These are phyloP conservation scores for Termitomyces sp. DNA, from an alignment of 768 basidiomycete genomes.

Conservation along the genomic window DNA sequence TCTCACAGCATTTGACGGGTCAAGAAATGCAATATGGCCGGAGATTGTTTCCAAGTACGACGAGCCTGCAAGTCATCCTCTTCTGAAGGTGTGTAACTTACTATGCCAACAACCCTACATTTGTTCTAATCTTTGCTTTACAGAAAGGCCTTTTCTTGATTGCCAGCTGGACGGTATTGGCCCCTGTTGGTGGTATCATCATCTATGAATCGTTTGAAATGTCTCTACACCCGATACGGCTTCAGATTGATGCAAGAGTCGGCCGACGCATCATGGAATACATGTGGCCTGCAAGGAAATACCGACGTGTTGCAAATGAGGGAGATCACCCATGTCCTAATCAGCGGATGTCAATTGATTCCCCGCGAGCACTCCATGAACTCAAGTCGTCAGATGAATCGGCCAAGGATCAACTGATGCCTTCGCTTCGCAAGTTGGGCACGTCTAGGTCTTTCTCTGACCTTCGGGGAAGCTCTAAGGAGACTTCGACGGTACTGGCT, in stretches of 20 bases:
- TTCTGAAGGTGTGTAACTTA: slow-evolving; percentile 52
- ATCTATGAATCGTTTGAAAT: slow-evolving; percentile 83
- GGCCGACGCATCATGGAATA: slow-evolving; percentile 85
- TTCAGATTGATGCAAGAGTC: slow-evolving; percentile 81
- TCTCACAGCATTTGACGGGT: slow-evolving; percentile 82
- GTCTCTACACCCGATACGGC: slow-evolving; percentile 77
- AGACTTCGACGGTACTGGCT: slow-evolving; percentile 17
- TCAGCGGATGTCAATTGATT: slow-evolving; percentile 45
- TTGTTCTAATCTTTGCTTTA: neutral
- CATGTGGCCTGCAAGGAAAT: slow-evolving; percentile 67
- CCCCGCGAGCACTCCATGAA: slow-evolving; percentile 32
- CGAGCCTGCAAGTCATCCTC: slow-evolving; percentile 62
- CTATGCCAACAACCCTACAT: neutral
- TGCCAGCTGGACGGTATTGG: slow-evolving; percentile 77
- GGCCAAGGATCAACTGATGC: slow-evolving; percentile 21
- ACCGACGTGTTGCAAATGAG: slow-evolving; percentile 23
- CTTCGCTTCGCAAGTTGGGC: slow-evolving; percentile 46
- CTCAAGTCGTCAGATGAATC: neutral
- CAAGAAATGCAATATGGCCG: slow-evolving; percentile 75
- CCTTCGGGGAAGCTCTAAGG: slow-evolving; percentile 38
- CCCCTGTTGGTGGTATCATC: slow-evolving; percentile 90
- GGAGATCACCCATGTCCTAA: slow-evolving; percentile 3
- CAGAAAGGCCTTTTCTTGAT: slow-evolving; percentile 71
- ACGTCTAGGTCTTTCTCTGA: slow-evolving; percentile 70
- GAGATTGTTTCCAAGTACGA: slow-evolving; percentile 83